Base-by-base conservation (phyloP, 139 green algal genomes). In the Chlamydomonas sp. region DNA sequence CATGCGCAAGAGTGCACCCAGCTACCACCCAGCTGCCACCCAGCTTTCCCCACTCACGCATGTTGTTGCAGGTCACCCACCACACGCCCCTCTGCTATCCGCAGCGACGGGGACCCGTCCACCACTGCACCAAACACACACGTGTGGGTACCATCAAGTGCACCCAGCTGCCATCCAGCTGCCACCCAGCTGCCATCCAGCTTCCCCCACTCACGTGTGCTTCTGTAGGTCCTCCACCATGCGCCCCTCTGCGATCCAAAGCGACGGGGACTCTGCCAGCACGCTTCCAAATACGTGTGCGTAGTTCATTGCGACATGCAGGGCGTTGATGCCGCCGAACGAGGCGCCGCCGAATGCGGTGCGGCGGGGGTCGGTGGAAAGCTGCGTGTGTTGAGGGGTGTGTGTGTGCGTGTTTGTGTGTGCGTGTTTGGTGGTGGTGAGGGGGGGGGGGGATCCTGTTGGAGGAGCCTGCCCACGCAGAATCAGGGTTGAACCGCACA, bases 241-340 rank as follows among this genome's bases (percentile, higher is more conserved):
- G 8, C 26, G 39, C 16, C 10, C 60, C 26, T 68, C 60, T 47
- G 30, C 34, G 31, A 68, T 68, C 60, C 60, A 68, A 28, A 68
- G 34, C 22, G 60, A 68, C 24, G 60, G 60, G 22, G 31, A 48
- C 34, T 68, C 60, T 49, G 34, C 60, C 60, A 68, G 34, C 60
- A 47, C 60, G 13, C 34, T 43, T 3, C 67, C 76, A 58, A 82
- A 78, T 35, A 73, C 22, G 35, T 73, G 67, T 24, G 67, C 36
- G 67, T 59, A 79, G 65, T 79, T 65, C 69, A 83, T 77, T n/a
- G 76, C 74, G 0, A 72, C 74, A 30, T 79, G 81, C 36, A 88
- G 76, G 10, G 79, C 76, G 0, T 65, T 65, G 47, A 88, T 74
- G 58, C 82, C 82, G n/a, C 82, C 82, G 58, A 88, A 86, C 59